Conservation (phyloP, 163 green algal species). For the Chlorella variabilis region DNA sequence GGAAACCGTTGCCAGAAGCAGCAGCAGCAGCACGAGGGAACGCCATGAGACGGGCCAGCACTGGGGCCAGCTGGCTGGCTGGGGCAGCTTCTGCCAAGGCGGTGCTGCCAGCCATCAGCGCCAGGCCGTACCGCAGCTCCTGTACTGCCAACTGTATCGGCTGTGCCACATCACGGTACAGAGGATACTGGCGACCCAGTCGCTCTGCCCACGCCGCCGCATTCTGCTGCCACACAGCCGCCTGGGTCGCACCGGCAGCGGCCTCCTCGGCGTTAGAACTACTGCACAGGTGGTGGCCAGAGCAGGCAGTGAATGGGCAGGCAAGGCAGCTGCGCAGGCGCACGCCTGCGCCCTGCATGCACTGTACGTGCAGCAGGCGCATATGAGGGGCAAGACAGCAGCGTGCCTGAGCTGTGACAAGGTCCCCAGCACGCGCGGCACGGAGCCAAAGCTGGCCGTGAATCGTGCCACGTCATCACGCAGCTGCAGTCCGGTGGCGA, state of each 20-base stretch:
- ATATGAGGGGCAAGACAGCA: too few relatives aligned
- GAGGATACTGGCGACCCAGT: conserved; percentile 55
- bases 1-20: background rate
- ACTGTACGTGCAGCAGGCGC: too few relatives aligned
- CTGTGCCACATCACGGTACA: conserved; percentile 87
- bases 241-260: conserved; percentile 5
- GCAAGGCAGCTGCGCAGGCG: background rate
- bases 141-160: conserved; percentile 83
- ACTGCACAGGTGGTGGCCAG: background rate
- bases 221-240: conserved; percentile 61
- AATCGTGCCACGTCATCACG: conserved; percentile 69
- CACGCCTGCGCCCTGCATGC: too few relatives aligned
- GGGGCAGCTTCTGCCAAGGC: background rate
- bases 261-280: background rate
- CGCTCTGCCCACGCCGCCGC: conserved; percentile 63
- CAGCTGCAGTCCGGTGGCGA: conserved; percentile 52
- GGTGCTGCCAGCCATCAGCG: conserved; percentile 56
- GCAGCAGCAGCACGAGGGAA: conserved; percentile 30
- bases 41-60: conserved; percentile 42
- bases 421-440: conserved; percentile 30
- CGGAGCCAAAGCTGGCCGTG: conserved; percentile 45
- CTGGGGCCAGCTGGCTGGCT: background rate
- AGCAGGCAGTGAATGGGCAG: too few relatives aligned
- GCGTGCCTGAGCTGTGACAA: conserved; percentile 8
- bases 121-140: conserved; percentile 80